A percentile compares a stretch with the other conserved stretches of the same genome.
Evolutionary conservation across 768 basidiomycete genomes (phyloP).

Genomic region (Neoboletus subvelutipes): DNA sequence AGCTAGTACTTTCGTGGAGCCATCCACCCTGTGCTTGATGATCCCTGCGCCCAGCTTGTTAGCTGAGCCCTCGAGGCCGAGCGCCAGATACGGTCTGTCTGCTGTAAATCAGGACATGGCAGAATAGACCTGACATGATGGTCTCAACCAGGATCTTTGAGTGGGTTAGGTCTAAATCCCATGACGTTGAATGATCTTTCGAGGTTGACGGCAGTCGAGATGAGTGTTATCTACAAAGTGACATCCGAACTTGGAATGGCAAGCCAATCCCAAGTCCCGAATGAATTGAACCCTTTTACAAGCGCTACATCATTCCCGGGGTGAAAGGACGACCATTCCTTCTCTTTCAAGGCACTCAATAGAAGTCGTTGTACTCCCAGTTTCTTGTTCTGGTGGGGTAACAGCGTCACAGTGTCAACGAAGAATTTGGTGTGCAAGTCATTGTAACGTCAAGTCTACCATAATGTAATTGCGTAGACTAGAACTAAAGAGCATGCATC

Average conservation of each 20-base stretch:
- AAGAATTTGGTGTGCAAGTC: not conserved
- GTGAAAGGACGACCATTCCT: not conserved
- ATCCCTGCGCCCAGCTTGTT: constrained; percentile 97
- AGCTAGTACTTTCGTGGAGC: constrained; percentile 74
- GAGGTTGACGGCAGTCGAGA: constrained; percentile 16
- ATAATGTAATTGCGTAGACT: constrained; percentile 10
- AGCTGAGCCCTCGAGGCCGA: constrained; percentile 96
- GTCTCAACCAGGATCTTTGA: constrained; percentile 35
- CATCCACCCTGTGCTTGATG: constrained; percentile 77
- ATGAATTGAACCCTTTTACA: no score
- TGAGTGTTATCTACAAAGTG: not conserved
- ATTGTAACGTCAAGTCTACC: constrained; percentile 7
- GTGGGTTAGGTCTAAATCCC: constrained; percentile 17
- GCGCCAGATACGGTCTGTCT: constrained; percentile 78
- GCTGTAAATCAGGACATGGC: constrained; percentile 10
- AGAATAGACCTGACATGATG: constrained; percentile 14
- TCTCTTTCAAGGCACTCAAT: not conserved
- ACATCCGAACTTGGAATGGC: not conserved
- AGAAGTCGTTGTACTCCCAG: not conserved
- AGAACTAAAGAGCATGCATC: constrained; percentile 16
- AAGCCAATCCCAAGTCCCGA: not conserved
- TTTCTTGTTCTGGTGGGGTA: not conserved
- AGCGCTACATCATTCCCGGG: not conserved
- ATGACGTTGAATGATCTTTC: constrained; percentile 22
- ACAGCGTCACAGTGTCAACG: not conserved